Evolutionary conservation across 2,329 filamentous ascomycete genomes (phyloP), one percentile per base, ranked within the genome.

Genomic region (Penicillium vulpinum): DNA sequence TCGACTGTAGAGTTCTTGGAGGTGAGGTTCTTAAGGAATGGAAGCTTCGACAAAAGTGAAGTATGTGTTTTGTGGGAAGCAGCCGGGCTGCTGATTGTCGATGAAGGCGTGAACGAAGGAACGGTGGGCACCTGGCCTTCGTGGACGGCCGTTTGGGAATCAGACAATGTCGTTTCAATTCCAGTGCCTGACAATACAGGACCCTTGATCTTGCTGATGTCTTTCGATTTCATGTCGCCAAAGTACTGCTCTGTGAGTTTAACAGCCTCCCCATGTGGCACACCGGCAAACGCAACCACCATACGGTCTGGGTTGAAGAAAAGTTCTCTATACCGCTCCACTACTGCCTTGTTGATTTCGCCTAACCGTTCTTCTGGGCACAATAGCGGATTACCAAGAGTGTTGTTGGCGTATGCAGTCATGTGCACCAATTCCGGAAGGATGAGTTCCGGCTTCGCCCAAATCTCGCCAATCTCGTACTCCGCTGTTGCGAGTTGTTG

Each of bases 391-490:
- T 97, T 95, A 36, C 94, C 94, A 13, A 99, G 82, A 0, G 94
- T 97, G 77, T 99, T 97, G 72, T 94, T 90, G 79, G 92, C 94
- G 78, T 91, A 99, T 2, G 92, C 94, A 10, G 94, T 92, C 80
- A 92, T 94, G 75, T 99, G 94, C 36, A 97, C 88, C 66, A 99
- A 78, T 77, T 99, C 94, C 0, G 94, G 94, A 59, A 99, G 80
- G 66, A 99, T 97, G 54, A 99, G 84, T 70, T 97, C 93, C 0
- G 94, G 92, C 81, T 96, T 97, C 67, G 89, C 88, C 94, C 94
- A 99, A 55, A 99, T 97, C 80, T 97, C 94, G 24, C 87, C 86
- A 73, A 99, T 94, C 78, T 99, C 94, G 72, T 97, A 99, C 51
- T 92, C 86, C 9, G 93, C 94, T 7, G 93, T 97, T 71, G 90